Evolutionary conservation across 345 rosid species (phyloP), one percentile per base, ranked within the genome.

Genomic region (Eucalyptus albens): DNA sequence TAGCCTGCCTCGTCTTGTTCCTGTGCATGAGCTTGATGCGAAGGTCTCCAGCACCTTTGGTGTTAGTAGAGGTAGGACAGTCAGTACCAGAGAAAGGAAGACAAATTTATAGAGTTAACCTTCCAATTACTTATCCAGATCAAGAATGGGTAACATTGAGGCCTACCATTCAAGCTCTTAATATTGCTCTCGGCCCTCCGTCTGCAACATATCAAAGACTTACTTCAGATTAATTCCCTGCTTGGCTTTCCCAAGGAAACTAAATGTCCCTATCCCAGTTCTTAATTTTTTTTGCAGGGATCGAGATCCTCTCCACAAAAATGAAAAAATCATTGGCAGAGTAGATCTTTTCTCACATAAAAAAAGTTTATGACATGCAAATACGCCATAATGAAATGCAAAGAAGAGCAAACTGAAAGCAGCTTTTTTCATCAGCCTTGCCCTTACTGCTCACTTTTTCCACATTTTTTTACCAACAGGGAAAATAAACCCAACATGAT

Each of bases 31-130:
- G 89, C 87, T 91, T 93, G 89, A 88, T 45, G 40, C 87, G 69
- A 65, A 80, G 89, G 87, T 88, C 89, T 56, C 81, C 77, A 67
- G 92, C 88, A 86, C 90, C 95, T 94, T 92, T 89, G 91, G 40
- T 90, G 88, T 37, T 87, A 49, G 33, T 22, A 86, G 89, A 87
- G 49, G 40, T 27, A 83, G 53, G 55, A 87, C 37, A 47, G 49
- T 86, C 87, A 92, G 88, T 56, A 53, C 59, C 26, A 21, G 59
- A 29, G 40, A 53, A 87, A 59, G 47, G 50, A 53, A 51, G 45
- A 86, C 87, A 51, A n/a, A 50, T 51, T 50, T 11, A n/a, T 19
- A 86, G 21, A 77, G 83, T 77, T 77, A 37, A 77, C 83, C 27
- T 77, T 37, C 83, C 47, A 77, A 77, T 77, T 77, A 77, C 42